Base-by-base conservation (phyloP, 495 filamentous ascomycete species). In the Penicillium nucicola region DNA sequence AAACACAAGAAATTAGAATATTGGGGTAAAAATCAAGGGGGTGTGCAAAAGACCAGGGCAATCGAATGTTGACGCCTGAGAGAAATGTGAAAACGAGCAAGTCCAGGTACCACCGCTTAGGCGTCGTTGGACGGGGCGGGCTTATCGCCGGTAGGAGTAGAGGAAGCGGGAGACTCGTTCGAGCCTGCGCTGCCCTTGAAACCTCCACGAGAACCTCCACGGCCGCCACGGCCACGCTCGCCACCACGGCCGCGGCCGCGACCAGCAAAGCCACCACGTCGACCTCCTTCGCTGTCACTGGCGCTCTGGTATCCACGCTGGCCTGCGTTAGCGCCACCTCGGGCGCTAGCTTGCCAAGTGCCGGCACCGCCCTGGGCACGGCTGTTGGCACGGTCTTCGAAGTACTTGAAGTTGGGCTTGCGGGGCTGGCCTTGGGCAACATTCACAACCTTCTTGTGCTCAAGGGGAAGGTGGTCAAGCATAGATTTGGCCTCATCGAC, bases 321-420 rank as follows among this genome's bases (percentile, higher is more conserved):
- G 40, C 74, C 69, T 42, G 68, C 68, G 45, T 69, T 80, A 47
- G 64, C 60, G 35, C 82, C 77, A 32, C 85, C 82, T 12, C 83
- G 77, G 66, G 47, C 75, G 66, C 85, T 86, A 57, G 77, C 77
- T 49, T 85, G 83, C 88, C 90, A 89, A 49, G 80, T 86, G 31
- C 88, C 87, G 35, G 88, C 87, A 34, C 82, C 80, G 50, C 78
- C 70, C 20, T 73, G 72, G 43, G 67, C 78, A 56, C 72, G 75
- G 48, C 23, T 40, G 37, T 28, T 34, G 37, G 71, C 77, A 23
- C 84, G 84, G 19, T 83, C 79, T 58, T 84, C 79, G 67, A 91
- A 93, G 68, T 88, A 83, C 71, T 89, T 89, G 47, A 96, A 81
- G 48, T 86, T 79, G 23, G 88, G 88, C 70, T 86, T 87, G 49